phyloP scores from a whole-genome alignment of 331 rosid species.

The Malus hybrid region DNA sequence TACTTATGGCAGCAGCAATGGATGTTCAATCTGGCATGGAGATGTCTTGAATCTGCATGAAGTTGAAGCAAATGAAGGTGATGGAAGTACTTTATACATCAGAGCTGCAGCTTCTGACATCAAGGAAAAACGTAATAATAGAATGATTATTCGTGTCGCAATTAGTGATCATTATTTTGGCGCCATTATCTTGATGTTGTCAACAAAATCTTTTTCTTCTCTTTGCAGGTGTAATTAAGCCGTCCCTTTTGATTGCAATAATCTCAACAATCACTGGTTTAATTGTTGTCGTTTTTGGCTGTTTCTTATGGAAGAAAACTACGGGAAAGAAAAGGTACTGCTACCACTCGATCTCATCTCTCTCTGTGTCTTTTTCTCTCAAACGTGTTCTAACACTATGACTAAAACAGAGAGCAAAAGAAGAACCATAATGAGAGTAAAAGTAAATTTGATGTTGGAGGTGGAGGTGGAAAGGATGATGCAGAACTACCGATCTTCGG shows the following conservation, averaged over 20 bases:
- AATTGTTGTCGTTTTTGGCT: not conserved
- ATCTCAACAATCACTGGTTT: not conserved
- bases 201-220: too few relatives aligned
- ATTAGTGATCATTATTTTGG: too few relatives aligned
- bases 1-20: not conserved
- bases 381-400: too few relatives aligned
- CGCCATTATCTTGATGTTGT: too few relatives aligned
- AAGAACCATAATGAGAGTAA: too few relatives aligned
- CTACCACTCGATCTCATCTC: too few relatives aligned
- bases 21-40: conserved; percentile 24
- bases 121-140: too few relatives aligned
- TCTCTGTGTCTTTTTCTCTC: too few relatives aligned
- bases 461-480: not conserved
- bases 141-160: too few relatives aligned
- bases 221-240: not conserved
- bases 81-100: conserved; percentile 15
- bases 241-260: not conserved
- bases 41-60: conserved; percentile 21
- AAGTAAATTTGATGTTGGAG: too few relatives aligned
- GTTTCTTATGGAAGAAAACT: not conserved
- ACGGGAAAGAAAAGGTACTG: not conserved
- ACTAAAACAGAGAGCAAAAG: too few relatives aligned
- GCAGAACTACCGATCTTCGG: not conserved
- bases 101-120: conserved; percentile 38
- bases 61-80: not conserved